These are phyloP conservation scores for Ophiosphaerella narmari DNA, from an alignment of 2,329 filamentous ascomycete genomes.

Conservation along the genomic window DNA sequence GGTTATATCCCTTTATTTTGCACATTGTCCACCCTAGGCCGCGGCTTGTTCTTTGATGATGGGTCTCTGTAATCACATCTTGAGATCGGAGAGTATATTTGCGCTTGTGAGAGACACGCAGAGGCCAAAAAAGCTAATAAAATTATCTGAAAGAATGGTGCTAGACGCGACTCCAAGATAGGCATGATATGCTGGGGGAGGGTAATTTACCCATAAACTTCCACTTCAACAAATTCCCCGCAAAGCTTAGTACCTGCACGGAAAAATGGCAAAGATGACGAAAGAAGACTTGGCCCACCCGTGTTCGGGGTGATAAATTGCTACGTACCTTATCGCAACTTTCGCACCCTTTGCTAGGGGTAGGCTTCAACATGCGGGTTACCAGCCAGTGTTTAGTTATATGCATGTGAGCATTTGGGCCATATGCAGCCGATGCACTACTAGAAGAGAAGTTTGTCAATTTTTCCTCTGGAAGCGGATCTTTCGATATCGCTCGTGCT, in stretches of 20 bases:
- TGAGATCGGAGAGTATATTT: too few relatives aligned
- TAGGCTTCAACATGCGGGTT: neutral
- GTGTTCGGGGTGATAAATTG: neutral
- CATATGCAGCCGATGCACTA: conserved; percentile 3
- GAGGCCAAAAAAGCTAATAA: too few relatives aligned
- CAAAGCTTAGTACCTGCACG: neutral
- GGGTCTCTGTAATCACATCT: too few relatives aligned
- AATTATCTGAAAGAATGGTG: too few relatives aligned
- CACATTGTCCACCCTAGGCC: too few relatives aligned
- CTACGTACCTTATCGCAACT: too few relatives aligned
- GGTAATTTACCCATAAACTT: neutral
- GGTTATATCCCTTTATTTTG: too few relatives aligned
- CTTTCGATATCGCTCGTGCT: conserved; percentile 15
- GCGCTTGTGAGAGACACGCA: too few relatives aligned
- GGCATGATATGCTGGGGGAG: neutral
- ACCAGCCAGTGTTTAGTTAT: neutral
- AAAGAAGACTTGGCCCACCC: neutral
- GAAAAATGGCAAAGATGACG: neutral
- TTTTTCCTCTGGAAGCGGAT: conserved; percentile 8
- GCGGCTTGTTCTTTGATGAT: too few relatives aligned
- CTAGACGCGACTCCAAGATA: neutral
- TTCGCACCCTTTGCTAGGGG: neutral
- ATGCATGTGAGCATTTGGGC: neutral
- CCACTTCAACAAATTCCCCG: neutral
- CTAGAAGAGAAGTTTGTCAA: conserved; percentile 21